Conservation (phyloP, 768 basidiomycete genomes). For the Baorangia bicolor region DNA sequence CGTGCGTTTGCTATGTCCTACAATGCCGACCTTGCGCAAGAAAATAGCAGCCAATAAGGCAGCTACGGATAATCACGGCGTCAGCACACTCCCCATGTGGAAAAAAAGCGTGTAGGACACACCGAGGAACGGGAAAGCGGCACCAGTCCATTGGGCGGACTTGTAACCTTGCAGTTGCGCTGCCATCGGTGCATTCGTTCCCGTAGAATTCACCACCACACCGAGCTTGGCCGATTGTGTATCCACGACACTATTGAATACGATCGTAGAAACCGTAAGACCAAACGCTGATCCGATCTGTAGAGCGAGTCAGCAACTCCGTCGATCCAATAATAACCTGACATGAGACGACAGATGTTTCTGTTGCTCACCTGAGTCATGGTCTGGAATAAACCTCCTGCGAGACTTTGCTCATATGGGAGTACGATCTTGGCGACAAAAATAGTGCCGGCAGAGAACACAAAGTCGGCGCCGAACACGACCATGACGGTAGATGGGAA, state of each 20-base stretch:
- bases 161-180: slow-evolving; percentile 55
- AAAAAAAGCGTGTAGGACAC: not conserved
- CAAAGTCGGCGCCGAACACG: slow-evolving; percentile 78
- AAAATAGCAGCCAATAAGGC: slow-evolving; percentile 36
- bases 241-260: slow-evolving; percentile 55
- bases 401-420: slow-evolving; percentile 72
- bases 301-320: not conserved
- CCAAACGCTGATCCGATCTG: slow-evolving; percentile 71
- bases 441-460: slow-evolving; percentile 69
- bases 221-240: slow-evolving; percentile 33
- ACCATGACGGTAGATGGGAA: slow-evolving; percentile 65
- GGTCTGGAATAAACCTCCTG: slow-evolving; percentile 76
- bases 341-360: not conserved
- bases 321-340: not conserved
- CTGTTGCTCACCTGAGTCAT: slow-evolving; percentile 58
- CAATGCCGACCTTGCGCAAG: slow-evolving; percentile 41
- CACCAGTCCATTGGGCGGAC: slow-evolving; percentile 63
- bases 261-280: slow-evolving; percentile 68
- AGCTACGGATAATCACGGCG: slow-evolving; percentile 12
- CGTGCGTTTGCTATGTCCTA: slow-evolving; percentile 29
- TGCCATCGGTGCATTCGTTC: slow-evolving; percentile 29
- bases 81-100: not conserved
- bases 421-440: slow-evolving; percentile 68
- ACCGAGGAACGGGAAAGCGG: slow-evolving; percentile 64
- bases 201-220: slow-evolving; percentile 29